Evolutionary conservation across 768 basidiomycete species (phyloP).

Genomic region (Boletus sp.): DNA sequence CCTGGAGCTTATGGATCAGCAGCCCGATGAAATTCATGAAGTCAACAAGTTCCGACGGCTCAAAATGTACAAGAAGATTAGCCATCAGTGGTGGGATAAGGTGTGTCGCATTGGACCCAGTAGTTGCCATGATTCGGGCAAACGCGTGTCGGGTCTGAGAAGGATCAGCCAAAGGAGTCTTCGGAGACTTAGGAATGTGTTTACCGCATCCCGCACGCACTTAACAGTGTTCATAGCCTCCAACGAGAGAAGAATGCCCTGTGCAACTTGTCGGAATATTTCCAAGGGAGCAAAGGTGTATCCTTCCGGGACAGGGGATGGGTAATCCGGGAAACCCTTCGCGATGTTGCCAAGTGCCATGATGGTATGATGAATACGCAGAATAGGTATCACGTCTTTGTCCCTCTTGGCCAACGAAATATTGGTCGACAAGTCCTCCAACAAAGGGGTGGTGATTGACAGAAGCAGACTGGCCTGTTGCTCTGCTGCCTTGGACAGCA

Average conservation of each 20-base stretch:
- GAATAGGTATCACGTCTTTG: constrained; percentile 71
- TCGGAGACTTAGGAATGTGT: constrained; percentile 24
- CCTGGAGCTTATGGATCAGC: constrained; percentile 88
- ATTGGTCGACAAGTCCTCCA: constrained; percentile 64
- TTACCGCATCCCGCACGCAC: constrained; percentile 88
- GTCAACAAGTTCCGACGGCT: constrained; percentile 88
- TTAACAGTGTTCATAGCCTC: constrained; percentile 86
- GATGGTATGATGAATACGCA: constrained; percentile 88
- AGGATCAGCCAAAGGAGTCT: constrained; percentile 6
- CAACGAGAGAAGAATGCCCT: constrained; percentile 81
- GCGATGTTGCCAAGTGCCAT: constrained; percentile 94
- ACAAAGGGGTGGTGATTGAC: constrained; percentile 77
- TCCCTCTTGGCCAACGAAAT: constrained; percentile 54
- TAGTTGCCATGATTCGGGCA: constrained; percentile 85
- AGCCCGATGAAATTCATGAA: constrained; percentile 95
- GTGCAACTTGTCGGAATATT: constrained; percentile 81
- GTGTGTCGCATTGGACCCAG: constrained; percentile 81
- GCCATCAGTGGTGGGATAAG: constrained; percentile 87
- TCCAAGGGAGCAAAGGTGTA: constrained; percentile 69
- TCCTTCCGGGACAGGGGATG: constrained; percentile 60
- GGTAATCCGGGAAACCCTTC: constrained; percentile 94
- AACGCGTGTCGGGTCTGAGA: constrained; percentile 87
- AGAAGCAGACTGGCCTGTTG: constrained; percentile 67
- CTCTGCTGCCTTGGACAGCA: constrained; percentile 63
- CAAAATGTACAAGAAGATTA: constrained; percentile 87